phyloP scores from a whole-genome alignment of 2,329 filamentous ascomycete species.

The Didymella segeticola region DNA sequence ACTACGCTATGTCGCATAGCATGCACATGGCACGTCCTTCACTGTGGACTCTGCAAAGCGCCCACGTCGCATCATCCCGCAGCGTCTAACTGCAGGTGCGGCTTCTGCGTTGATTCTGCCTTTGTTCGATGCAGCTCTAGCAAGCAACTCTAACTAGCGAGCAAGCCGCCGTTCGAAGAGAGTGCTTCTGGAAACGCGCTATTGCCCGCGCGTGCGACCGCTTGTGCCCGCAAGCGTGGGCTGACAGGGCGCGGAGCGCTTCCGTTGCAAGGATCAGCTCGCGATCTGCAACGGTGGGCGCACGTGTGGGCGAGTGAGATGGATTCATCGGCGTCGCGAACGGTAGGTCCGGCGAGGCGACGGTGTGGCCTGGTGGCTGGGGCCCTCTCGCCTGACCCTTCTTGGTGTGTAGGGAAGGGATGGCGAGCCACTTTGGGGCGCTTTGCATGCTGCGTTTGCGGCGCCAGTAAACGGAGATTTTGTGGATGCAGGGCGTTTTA shows the following conservation, averaged over 20 bases:
- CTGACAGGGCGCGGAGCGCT: constrained; percentile 13
- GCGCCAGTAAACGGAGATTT: not conserved
- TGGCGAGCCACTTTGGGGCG: constrained; percentile 4
- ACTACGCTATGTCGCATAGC: no score
- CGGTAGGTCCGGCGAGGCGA: constrained; percentile 17
- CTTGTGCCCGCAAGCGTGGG: not conserved
- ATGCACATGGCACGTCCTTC: no score
- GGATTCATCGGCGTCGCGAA: not conserved
- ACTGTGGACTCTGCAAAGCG: not conserved
- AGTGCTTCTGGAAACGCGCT: constrained; percentile 15
- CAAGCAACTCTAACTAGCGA: no score
- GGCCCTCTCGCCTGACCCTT: not conserved
- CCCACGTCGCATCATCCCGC: constrained; percentile 8
- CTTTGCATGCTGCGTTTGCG: not conserved
- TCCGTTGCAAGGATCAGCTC: constrained; percentile 7
- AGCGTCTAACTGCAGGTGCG: not conserved
- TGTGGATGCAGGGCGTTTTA: constrained; percentile 6
- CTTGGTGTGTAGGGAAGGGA: constrained; percentile 8
- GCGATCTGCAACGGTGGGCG: constrained; percentile 14
- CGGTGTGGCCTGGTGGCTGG: no score
- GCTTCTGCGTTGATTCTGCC: not conserved
- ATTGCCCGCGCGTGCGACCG: not conserved
- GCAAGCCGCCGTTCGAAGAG: constrained; percentile 11
- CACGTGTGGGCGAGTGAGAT: constrained; percentile 8
- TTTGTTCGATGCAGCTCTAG: constrained; percentile 9